Conservation (phyloP, 305 asterid genomes). For the Lippia alba region DNA sequence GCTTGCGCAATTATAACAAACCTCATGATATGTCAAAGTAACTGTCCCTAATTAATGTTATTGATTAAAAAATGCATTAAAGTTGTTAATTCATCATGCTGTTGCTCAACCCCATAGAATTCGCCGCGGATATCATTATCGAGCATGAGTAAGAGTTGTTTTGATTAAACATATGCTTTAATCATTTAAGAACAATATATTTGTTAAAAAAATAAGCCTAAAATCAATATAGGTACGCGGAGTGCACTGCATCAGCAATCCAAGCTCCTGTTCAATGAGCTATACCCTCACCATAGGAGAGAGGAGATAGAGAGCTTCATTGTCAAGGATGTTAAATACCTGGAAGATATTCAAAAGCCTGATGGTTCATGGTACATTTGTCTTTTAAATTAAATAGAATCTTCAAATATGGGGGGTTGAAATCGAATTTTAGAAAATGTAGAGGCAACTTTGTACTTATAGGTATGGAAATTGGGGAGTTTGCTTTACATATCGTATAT, state of each 20-base stretch:
- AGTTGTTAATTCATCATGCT: conserved; percentile 36
- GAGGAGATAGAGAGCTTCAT: conserved; percentile 68
- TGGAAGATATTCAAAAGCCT: conserved; percentile 73
- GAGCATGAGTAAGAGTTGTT: conserved; percentile 82
- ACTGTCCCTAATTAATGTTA: no score
- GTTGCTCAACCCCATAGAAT: conserved; percentile 89
- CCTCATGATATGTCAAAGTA: no score
- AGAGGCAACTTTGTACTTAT: no score
- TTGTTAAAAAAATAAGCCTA: not conserved
- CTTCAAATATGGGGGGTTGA: no score
- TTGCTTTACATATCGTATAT: conserved; percentile 74
- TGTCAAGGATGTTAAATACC: conserved; percentile 57
- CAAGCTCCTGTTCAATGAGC: conserved; percentile 74
- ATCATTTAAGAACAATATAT: conserved; percentile 16
- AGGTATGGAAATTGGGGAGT: conserved; percentile 91
- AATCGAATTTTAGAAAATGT: no score
- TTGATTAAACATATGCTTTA: no score
- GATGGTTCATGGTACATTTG: conserved; percentile 85
- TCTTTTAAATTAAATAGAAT: not conserved
- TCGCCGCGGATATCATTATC: conserved; percentile 71
- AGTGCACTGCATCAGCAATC: conserved; percentile 84
- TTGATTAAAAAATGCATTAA: no score
- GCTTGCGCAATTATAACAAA: no score
- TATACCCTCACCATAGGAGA: conserved; percentile 70
- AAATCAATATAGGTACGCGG: conserved; percentile 61